Base-by-base conservation (phyloP, 305 asterid species). In the Euphrasia arctica region DNA sequence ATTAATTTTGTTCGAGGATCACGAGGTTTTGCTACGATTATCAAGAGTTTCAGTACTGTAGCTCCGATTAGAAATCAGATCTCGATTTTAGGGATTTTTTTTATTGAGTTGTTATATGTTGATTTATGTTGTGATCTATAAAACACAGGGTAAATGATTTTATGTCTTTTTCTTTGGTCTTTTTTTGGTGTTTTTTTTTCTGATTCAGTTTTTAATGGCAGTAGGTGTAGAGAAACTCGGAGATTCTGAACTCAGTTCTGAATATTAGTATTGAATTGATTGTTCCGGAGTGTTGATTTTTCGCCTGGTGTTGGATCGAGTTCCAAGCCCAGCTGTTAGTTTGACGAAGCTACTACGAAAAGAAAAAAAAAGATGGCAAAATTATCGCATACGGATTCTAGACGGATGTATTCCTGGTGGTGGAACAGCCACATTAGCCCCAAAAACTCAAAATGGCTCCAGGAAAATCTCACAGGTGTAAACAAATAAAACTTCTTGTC, bases 391-490 rank as follows among this genome's bases (percentile, higher is more conserved):
- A 64, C 80, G 0, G 91, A 87, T 67, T 87, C 99, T 1, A 81
- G 88, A 60, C 75, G 96, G 51, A 87, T 80, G 98, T 94, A 94
- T 67, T 91, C 99, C 9, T 94, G 99, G 99, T 94, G 99, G 99
- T 94, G 98, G 99, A 93, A 94, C 72, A 94, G 99, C 72, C 99
- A 94, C 68, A 89, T 91, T 69, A 94, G 99, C 79, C 97, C 97
- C 80, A 94, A 91, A 65, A 94, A 94, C 70, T 94, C 99, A 34
- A 94, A 88, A 78, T 94, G 98, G 99, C 98, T 94, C 65, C 86
- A 89, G 84, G 95, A 94, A 64, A 94, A 94, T 82, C 99, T 94
- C 78, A 89, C 96, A 75, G 98, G 98, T 91, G 83, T 52, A 42
- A n/a, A 54, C 51, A n/a, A 7, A 3, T 42, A 8, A 0, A 36